Evolutionary conservation across 2,329 filamentous ascomycete species (phyloP).

Genomic region (Ophioceras dolichostomum): DNA sequence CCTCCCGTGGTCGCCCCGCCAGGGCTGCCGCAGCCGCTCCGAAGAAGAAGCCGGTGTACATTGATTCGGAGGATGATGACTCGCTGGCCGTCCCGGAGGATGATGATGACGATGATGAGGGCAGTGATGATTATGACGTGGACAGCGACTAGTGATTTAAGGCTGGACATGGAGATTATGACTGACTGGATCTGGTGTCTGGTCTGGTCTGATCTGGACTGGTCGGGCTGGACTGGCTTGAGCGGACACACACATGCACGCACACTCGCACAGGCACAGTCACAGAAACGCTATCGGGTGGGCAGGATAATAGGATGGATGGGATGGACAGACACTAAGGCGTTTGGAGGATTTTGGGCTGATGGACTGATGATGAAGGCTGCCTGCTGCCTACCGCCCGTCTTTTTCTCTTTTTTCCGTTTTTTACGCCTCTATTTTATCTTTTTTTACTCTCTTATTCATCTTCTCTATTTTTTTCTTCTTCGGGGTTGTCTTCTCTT

Average conservation of each 20-base stretch:
- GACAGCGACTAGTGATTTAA: constrained; percentile 14
- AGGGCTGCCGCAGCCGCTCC: constrained; percentile 26
- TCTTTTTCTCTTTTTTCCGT: no score
- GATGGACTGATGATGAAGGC: no score
- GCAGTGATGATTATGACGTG: constrained; percentile 18
- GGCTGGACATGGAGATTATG: not conserved
- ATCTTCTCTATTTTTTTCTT: no score
- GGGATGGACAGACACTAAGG: no score
- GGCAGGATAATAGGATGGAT: not conserved
- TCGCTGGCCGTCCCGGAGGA: constrained; percentile 6
- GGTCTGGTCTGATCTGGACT: not conserved
- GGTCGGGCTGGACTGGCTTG: no score
- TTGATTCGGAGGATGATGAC: constrained; percentile 21
- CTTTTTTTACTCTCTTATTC: no score
- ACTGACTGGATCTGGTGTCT: not conserved
- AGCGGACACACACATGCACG: no score
- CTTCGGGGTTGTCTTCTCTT: no score
- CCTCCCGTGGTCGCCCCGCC: constrained; percentile 21
- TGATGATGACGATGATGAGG: constrained; percentile 15
- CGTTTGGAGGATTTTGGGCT: no score
- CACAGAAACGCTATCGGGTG: not conserved
- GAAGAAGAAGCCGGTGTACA: constrained; percentile 25
- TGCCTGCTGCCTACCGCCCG: no score
- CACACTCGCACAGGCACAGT: not conserved
- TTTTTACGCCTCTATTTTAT: no score